Evolutionary conservation across 257 asterid species (phyloP).

Genomic region (Penstemon barbatus): DNA sequence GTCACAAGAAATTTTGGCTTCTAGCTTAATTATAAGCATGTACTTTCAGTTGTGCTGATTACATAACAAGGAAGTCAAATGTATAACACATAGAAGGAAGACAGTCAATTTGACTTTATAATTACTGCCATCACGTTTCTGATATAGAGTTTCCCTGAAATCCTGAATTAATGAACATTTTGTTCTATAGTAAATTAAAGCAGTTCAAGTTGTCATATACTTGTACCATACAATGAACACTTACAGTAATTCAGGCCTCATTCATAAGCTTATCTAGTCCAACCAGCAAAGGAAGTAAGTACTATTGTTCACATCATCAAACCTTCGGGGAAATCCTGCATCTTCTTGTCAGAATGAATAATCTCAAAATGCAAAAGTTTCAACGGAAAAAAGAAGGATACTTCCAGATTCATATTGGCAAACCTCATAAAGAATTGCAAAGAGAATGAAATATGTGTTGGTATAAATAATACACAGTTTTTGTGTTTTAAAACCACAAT

Average conservation of each 20-base stretch:
- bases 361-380: background rate
- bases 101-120: background rate
- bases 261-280: background rate
- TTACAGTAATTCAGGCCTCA: background rate
- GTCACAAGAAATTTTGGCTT: slow-evolving; percentile 95
- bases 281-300: background rate
- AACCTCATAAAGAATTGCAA: background rate
- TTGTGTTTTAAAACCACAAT: too few relatives aligned
- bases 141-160: background rate
- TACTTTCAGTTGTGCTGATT: slow-evolving; percentile 2
- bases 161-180: background rate
- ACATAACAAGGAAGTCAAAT: slow-evolving; percentile 25
- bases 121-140: slow-evolving; percentile 7
- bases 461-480: too few relatives aligned
- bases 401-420: background rate
- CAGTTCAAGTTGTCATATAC: slow-evolving; percentile 9
- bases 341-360: slow-evolving; percentile 1
- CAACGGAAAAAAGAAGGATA: background rate
- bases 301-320: background rate
- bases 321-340: background rate
- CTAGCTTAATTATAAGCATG: slow-evolving; percentile 52
- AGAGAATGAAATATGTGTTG: too few relatives aligned
- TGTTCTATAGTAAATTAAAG: slow-evolving; percentile 10
- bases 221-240: background rate
- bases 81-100: slow-evolving; percentile 26